phyloP scores from a whole-genome alignment of 192 early-diverging fungal species.

The Linnemannia elongata region DNA sequence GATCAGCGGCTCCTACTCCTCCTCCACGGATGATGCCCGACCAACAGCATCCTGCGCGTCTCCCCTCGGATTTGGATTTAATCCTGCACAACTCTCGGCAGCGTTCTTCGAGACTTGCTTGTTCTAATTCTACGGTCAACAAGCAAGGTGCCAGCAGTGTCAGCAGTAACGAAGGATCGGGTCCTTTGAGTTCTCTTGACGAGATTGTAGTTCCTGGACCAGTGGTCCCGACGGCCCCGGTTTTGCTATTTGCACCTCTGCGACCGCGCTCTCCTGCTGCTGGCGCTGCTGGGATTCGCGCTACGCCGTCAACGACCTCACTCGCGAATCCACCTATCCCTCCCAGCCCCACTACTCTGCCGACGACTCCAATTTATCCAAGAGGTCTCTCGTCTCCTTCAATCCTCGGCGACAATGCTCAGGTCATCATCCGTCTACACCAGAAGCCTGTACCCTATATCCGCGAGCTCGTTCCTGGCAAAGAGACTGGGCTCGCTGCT shows the following conservation, averaged over 20 bases:
- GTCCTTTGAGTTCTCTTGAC: neutral
- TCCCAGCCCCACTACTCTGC: neutral
- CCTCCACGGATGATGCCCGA: neutral
- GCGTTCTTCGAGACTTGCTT: neutral
- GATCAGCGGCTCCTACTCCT: neutral
- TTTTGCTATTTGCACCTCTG: neutral
- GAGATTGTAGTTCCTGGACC: neutral
- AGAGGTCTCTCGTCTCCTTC: conserved; percentile 8
- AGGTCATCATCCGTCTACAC: conserved; percentile 5
- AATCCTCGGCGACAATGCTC: neutral
- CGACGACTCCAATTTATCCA: conserved; percentile 25
- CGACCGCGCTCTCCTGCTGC: conserved; percentile 1
- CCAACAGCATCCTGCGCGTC: neutral
- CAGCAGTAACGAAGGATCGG: no score
- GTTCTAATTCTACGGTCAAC: neutral
- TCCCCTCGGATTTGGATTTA: conserved; percentile 13
- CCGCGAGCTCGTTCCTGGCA: conserved; percentile 37
- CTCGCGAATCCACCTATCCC: neutral
- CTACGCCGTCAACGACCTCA: neutral
- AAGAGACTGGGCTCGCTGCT: neutral
- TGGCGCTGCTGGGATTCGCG: no score
- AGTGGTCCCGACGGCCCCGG: neutral
- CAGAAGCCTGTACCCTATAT: conserved; percentile 36
- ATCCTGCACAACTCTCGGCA: neutral
- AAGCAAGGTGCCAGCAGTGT: no score